Evolutionary conservation across 1,139 yeast species (phyloP), one percentile per base, ranked within the genome.

Genomic region (Arxiozyma telluris): DNA sequence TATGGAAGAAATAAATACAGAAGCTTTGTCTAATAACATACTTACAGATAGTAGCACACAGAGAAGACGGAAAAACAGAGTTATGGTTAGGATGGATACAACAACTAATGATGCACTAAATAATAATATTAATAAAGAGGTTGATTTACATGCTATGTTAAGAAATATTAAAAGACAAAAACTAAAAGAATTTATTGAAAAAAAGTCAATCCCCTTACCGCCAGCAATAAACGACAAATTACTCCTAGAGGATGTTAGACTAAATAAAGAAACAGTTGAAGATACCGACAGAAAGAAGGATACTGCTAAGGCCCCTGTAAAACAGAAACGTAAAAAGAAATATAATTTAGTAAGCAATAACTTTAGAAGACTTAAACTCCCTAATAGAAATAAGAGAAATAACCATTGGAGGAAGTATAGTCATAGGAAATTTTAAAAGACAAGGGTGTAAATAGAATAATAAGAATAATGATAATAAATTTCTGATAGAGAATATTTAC

Each of bases 291-390:
- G n/a, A 21, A 43, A 9, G 7, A 17, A 15, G 39, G n/a, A 15
- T 11, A 21, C 30, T 9, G n/a, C n/a, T 23, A 47, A 44, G 43
- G 44, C 43, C 27, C 53, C 57, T 17, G 54, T 55, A 39, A 59
- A 54, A 30, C 48, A 34, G 34, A 59, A 55, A 42, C 56, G 64
- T 46, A 61, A 59, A 23, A 65, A 63, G 55, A 68, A 68, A 50
- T 69, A 65, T 51, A 69, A 68, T 47, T 55, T 64, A n/a, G 71
- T 69, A 11, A 67, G 70, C 52, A 65, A 67, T 51, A 69, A 69
- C 53, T 69, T 67, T 56, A 64, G 66, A 51, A 62, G 70, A 49
- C 56, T 67, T 41, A 68, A 66, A 50, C 54, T 69, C 18, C 70
- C 68, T 4, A 61, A 53, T 11, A 60, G 58, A 50, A 57, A 60